phyloP scores from a whole-genome alignment of 163 green algal genomes.

The Prototheca stagnorum region DNA sequence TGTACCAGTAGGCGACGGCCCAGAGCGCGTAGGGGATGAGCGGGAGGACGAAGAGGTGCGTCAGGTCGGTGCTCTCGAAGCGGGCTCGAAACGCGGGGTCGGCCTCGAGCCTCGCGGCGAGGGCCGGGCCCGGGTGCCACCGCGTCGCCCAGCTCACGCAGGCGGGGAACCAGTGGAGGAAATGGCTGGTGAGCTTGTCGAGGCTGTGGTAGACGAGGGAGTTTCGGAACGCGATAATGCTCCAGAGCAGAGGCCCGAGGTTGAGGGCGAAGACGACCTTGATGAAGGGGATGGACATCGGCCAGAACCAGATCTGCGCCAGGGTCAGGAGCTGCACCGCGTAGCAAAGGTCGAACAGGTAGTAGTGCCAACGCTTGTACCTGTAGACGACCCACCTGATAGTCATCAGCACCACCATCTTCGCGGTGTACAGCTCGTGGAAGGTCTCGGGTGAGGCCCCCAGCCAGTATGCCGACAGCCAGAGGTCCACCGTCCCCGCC shows the following conservation, averaged over 20 bases:
- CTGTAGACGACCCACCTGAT: constrained; percentile 9
- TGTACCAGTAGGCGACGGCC: constrained; percentile 54
- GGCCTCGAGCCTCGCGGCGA: neutral
- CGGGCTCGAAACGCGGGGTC: neutral
- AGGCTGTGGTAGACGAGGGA: constrained; percentile 61
- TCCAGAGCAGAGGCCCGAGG: constrained; percentile 55
- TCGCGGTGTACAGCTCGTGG: constrained; percentile 49
- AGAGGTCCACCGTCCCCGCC: constrained; percentile 30
- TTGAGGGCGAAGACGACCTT: constrained; percentile 60
- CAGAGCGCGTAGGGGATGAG: constrained; percentile 50
- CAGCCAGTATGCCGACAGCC: constrained; percentile 20
- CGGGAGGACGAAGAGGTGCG: constrained; percentile 38
- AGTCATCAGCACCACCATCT: constrained; percentile 14
- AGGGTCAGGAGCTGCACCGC: constrained; percentile 33
- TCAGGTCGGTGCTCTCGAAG: constrained; percentile 18
- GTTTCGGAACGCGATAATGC: constrained; percentile 66
- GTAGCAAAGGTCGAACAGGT: constrained; percentile 58
- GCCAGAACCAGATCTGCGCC: constrained; percentile 41
- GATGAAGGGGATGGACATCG: constrained; percentile 21
- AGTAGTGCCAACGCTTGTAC: constrained; percentile 38
- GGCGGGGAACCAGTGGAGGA: constrained; percentile 31
- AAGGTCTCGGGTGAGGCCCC: constrained; percentile 32
- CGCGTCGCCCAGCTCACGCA: constrained; percentile 28
- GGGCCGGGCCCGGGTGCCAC: constrained; percentile 16
- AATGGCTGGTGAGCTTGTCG: constrained; percentile 40